phyloP scores from a whole-genome alignment of 1,284 basidiomycete genomes.

The Cystobasidium slooffiae region DNA sequence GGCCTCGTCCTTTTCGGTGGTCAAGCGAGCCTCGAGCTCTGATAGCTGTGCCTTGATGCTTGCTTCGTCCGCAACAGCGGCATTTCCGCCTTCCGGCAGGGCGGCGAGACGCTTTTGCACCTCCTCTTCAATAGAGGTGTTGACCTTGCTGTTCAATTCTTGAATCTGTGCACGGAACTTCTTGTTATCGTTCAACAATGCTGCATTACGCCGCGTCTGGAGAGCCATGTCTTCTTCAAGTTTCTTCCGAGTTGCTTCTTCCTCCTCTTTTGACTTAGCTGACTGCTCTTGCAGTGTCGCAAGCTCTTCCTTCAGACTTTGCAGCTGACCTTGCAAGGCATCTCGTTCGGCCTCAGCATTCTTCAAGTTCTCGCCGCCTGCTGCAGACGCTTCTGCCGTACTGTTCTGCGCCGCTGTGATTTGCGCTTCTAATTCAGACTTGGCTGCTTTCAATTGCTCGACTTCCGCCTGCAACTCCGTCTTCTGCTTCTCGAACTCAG shows the following conservation, averaged over 20 bases:
- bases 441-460: constrained; percentile 9
- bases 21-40: constrained; percentile 40
- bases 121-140: constrained; percentile 27
- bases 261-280: constrained; percentile 5
- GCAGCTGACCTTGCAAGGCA: not conserved
- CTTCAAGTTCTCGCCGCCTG: constrained; percentile 9
- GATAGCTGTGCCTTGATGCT: constrained; percentile 7
- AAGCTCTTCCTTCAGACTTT: constrained; percentile 15
- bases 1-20: constrained; percentile 15
- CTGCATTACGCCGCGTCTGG: constrained; percentile 19
- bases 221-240: constrained; percentile 38
- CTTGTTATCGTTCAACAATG: constrained; percentile 35
- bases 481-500: constrained; percentile 26
- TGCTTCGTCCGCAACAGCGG: constrained; percentile 1
- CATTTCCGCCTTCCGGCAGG: not conserved
- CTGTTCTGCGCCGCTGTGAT: not conserved
- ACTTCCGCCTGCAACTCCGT: constrained; percentile 7
- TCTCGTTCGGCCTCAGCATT: constrained; percentile 19
- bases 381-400: not conserved
- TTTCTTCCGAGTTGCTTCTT: constrained; percentile 21
- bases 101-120: constrained; percentile 31
- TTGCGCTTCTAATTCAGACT: constrained; percentile 11
- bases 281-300: constrained; percentile 5
- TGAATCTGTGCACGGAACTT: constrained; percentile 25
- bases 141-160: constrained; percentile 27